A percentile compares a stretch with the other conserved stretches of the same genome.
These are phyloP conservation scores for Xerophyta viscosa DNA, from an alignment of 106 monocot species.

Conservation along the genomic window DNA sequence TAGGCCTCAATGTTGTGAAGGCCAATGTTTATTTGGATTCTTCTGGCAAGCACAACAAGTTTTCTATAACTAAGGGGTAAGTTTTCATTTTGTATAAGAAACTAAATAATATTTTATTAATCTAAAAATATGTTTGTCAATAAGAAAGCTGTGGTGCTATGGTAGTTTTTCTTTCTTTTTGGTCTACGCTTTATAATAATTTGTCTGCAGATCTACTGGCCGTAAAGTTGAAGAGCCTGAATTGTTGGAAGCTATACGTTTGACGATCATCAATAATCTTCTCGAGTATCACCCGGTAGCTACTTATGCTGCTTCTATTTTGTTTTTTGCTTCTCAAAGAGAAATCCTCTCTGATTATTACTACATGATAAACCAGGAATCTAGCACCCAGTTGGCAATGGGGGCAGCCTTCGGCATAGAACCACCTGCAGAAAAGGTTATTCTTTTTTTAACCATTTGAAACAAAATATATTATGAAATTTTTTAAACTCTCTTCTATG, in stretches of 20 bases:
- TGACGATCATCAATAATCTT: conserved; percentile 92
- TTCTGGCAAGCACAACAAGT: conserved; percentile 94
- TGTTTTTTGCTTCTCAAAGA: no score
- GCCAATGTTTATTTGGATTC: conserved; percentile 84
- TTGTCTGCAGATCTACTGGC: conserved; percentile 63
- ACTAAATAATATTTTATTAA: no score
- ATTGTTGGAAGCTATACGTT: conserved; percentile 84
- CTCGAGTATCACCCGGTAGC: conserved; percentile 91
- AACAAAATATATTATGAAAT: no score
- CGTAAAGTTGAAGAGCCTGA: conserved; percentile 90
- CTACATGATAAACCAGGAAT: conserved; percentile 55
- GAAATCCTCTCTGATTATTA: no score
- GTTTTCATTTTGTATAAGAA: conserved; percentile 1
- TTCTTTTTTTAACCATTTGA: no score
- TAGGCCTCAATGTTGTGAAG: conserved; percentile 93
- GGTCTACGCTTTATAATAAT: no score
- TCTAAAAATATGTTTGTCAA: no score
- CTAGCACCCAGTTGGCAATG: conserved; percentile 84
- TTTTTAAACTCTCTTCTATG: no score
- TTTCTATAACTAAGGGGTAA: conserved; percentile 85
- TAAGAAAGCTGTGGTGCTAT: no score
- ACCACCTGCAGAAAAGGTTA: conserved; percentile 43
- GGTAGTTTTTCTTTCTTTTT: no score
- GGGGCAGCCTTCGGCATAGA: conserved; percentile 84
- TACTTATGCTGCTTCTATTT: not conserved